These are phyloP conservation scores for Trapa incisa DNA, from an alignment of 345 rosid species.

Conservation along the genomic window DNA sequence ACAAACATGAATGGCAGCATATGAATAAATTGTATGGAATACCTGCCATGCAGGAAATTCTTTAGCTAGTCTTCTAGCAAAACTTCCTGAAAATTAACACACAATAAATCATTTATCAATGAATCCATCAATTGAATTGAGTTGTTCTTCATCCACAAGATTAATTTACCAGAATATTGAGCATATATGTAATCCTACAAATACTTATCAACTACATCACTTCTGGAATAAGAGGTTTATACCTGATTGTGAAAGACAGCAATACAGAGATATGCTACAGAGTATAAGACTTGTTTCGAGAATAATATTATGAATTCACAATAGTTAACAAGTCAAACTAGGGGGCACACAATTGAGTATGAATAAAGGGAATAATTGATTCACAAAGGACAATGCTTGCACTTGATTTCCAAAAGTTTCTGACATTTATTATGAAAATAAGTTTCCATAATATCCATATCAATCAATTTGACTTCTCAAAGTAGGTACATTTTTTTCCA, in stretches of 20 bases:
- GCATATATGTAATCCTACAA: neutral
- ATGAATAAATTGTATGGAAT: neutral
- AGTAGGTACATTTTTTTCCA: neutral
- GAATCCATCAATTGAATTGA: neutral
- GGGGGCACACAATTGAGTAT: neutral
- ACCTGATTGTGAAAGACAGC: neutral
- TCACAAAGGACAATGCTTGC: neutral
- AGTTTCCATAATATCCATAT: neutral
- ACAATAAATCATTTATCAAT: neutral
- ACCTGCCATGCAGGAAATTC: slow-evolving; percentile 98
- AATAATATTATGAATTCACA: neutral
- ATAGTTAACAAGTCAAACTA: neutral
- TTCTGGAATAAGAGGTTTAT: neutral
- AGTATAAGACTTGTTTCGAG: neutral
- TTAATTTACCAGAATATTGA: neutral
- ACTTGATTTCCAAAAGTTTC: neutral
- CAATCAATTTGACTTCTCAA: neutral
- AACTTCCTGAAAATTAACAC: slow-evolving; percentile 44
- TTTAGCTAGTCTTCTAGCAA: slow-evolving; percentile 68
- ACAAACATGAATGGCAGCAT: neutral
- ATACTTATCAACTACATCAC: neutral
- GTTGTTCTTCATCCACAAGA: neutral
- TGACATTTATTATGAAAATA: neutral
- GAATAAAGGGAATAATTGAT: neutral
- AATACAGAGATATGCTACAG: neutral